Evolutionary conservation across 2,329 filamentous ascomycete species (phyloP), one percentile per base, ranked within the genome.

Genomic region (Metarhizium humberi): DNA sequence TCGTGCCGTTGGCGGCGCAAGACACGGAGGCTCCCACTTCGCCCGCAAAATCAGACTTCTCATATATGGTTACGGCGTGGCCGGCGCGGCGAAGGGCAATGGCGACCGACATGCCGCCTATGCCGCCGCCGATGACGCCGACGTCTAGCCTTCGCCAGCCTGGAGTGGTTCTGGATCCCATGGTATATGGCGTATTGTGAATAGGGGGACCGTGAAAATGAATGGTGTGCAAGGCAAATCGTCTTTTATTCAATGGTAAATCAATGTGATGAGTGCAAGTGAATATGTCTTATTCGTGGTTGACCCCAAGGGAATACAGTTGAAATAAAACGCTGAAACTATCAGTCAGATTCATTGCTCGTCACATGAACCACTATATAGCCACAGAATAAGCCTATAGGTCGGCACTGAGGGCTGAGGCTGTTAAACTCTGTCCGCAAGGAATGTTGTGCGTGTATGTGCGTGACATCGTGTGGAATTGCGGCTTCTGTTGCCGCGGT

Each of bases 1-100:
- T 76, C 1, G 84, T 85, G 7, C 85, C 85, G 61, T 88, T 88
- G 10, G 85, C 84, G 1, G 85, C 85, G 61, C 84, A 87, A 0
- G 80, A 84, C 0, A 87, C 77, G 0, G 84, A 86, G 0, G 83
- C 83, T 13, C 85, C 85, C 0, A 86, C 84, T 64, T 88, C 85
- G 14, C 84, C 83, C 0, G 78, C 83, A 60, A 82, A 88, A 65
- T 88, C 82, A 38, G 78, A 75, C 42, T 79, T 78, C 64, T 87
- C 85, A 63, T 88, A 88, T 58, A 88, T 78, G 20, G 80, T 85
- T 2, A 78, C 75, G 1, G 63, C 51, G 61, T 78, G 76, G 20
- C 76, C 76, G 2, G 73, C 71, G 25, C 73, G 73, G 4, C 76
- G 74, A 13, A 78, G 69, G 0, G 76, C 70, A 38, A 78, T 73